Evolutionary conservation across 345 rosid genomes (phyloP).

Genomic region (Lenwebbia sp.): DNA sequence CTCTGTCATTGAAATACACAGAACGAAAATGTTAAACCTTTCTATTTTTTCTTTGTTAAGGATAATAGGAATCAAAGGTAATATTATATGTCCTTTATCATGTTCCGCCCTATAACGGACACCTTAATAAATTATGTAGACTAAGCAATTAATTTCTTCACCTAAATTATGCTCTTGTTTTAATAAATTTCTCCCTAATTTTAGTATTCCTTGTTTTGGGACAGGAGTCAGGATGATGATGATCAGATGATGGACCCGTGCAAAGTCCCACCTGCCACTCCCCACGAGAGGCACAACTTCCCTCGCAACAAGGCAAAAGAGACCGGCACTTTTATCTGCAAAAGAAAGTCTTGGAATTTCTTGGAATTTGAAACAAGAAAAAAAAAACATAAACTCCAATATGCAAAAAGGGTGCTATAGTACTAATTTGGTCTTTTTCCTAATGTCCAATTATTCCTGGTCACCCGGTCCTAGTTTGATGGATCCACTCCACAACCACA

Average conservation of each 20-base stretch:
- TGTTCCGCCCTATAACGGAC: too few relatives aligned
- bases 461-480: neutral
- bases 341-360: constrained; percentile 9
- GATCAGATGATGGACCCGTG: neutral
- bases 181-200: neutral
- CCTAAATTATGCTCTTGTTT: neutral
- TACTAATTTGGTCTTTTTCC: neutral
- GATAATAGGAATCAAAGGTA: neutral
- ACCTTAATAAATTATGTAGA: neutral
- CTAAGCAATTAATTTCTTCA: neutral
- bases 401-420: neutral
- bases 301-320: constrained; percentile 14
- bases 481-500: neutral
- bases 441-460: neutral
- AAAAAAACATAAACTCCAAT: neutral
- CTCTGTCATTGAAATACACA: neutral
- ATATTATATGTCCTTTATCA: neutral
- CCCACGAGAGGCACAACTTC: constrained; percentile 2
- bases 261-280: neutral
- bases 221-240: neutral
- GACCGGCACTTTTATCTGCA: constrained; percentile 1
- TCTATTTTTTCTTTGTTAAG: neutral
- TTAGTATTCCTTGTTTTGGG: neutral
- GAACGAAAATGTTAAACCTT: neutral
- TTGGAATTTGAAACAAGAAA: neutral